Conservation (phyloP, 2,329 filamentous ascomycete species). For the Macrophomina tecta region DNA sequence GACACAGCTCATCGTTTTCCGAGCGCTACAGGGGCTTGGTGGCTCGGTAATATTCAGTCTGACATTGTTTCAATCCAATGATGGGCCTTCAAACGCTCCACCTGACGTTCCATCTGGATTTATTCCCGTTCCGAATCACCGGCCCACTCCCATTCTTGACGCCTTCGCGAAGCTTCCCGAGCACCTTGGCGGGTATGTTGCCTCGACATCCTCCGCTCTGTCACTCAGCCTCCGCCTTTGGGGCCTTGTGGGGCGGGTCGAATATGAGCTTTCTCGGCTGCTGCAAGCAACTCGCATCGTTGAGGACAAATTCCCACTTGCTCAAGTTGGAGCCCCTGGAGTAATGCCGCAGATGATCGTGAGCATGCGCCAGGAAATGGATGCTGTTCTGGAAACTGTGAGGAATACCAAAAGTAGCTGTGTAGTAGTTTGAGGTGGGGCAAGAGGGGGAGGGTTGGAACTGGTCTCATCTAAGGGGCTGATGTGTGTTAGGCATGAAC, state of each 20-base stretch:
- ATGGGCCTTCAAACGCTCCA: neutral
- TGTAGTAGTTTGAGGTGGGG: neutral
- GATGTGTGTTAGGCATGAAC: too few species aligned
- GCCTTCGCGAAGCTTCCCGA: neutral
- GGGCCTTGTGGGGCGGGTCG: neutral
- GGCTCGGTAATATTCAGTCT: constrained; percentile 57
- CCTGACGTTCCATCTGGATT: neutral
- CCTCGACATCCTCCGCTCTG: neutral
- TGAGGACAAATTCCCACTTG: neutral
- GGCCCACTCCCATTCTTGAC: neutral
- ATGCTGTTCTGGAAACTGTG: neutral
- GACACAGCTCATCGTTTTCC: constrained; percentile 44
- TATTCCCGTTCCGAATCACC: neutral
- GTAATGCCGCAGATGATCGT: neutral
- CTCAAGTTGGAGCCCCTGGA: neutral
- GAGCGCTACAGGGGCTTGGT: constrained; percentile 53
- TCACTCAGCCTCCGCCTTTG: neutral
- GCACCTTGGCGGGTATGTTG: neutral
- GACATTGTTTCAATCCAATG: neutral
- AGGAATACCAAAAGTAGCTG: neutral
- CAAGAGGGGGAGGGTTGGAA: too few species aligned
- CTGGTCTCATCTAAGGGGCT: too few species aligned
- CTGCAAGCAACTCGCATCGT: neutral
- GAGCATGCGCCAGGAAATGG: neutral
- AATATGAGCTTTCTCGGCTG: neutral